phyloP scores from a whole-genome alignment of 495 filamentous ascomycete genomes.

The Staphylotrichum tortipilum region DNA sequence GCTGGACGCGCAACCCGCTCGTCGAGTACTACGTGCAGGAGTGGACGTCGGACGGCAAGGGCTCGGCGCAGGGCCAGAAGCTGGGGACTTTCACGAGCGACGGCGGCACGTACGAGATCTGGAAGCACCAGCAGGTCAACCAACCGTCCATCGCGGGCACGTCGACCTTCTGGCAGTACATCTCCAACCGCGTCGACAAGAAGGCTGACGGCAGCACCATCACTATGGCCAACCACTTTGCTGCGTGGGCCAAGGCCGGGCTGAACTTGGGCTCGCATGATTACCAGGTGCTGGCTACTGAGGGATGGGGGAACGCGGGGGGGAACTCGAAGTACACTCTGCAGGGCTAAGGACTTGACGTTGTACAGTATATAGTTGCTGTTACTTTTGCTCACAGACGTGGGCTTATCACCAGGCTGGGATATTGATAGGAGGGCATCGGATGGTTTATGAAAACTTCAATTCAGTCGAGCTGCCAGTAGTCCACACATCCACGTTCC shows the following conservation, averaged over 20 bases:
- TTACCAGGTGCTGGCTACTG: slow-evolving; percentile 49
- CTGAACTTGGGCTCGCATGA: slow-evolving; percentile 45
- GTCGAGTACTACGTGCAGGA: slow-evolving; percentile 60
- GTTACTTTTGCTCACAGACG: too few relatives aligned
- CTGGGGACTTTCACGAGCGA: slow-evolving; percentile 47
- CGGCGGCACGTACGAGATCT: slow-evolving; percentile 51
- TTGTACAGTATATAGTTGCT: too few relatives aligned
- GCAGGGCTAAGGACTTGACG: neutral
- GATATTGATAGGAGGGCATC: too few relatives aligned
- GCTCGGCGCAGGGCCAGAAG: slow-evolving; percentile 27
- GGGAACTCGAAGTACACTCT: slow-evolving; percentile 20
- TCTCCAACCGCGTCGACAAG: slow-evolving; percentile 40
- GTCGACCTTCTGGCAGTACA: slow-evolving; percentile 53
- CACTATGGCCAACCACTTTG: slow-evolving; percentile 47
- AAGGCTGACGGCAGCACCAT: slow-evolving; percentile 35
- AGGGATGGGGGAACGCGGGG: slow-evolving; percentile 34
- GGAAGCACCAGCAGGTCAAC: slow-evolving; percentile 43
- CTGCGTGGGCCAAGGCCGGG: slow-evolving; percentile 43
- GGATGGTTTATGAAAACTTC: too few relatives aligned
- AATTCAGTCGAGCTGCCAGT: too few relatives aligned
- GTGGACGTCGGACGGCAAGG: slow-evolving; percentile 48
- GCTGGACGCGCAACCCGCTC: slow-evolving; percentile 52
- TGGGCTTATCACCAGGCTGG: too few relatives aligned
- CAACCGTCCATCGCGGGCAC: slow-evolving; percentile 50
- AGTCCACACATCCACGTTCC: too few relatives aligned